These are phyloP conservation scores for Knoxia roxburghii DNA, from an alignment of 257 asterid species.

Conservation along the genomic window DNA sequence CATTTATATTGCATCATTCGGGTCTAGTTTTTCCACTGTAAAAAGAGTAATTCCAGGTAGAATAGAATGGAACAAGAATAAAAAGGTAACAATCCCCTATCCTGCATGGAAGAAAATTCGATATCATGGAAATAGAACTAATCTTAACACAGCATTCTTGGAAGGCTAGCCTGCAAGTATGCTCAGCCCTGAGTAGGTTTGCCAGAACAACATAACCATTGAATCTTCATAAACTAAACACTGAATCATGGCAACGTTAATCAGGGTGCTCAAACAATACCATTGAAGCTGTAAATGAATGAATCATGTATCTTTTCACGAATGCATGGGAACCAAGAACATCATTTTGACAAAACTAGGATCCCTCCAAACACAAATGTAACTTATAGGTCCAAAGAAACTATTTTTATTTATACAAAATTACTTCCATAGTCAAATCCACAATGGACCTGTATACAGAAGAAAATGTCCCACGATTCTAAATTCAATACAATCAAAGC, in stretches of 20 bases:
- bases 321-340: not conserved
- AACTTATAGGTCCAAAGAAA: not conserved
- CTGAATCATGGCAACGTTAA: not conserved
- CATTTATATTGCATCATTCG: not conserved
- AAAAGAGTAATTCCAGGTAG: no score
- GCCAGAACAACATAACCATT: not conserved
- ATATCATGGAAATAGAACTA: no score
- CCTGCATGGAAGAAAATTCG: no score
- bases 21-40: not conserved
- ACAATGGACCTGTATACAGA: not conserved
- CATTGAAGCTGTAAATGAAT: not conserved
- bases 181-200: not conserved
- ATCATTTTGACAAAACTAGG: not conserved
- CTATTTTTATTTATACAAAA: not conserved
- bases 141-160: no score
- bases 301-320: not conserved
- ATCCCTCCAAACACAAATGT: not conserved
- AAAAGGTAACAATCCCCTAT: no score
- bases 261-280: not conserved
- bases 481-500: not conserved
- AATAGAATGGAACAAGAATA: no score
- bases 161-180: no score
- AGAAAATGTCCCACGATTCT: not conserved
- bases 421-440: not conserved
- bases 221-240: not conserved